Conservation (phyloP, 768 basidiomycete species). For the Phylloporus arenicola region DNA sequence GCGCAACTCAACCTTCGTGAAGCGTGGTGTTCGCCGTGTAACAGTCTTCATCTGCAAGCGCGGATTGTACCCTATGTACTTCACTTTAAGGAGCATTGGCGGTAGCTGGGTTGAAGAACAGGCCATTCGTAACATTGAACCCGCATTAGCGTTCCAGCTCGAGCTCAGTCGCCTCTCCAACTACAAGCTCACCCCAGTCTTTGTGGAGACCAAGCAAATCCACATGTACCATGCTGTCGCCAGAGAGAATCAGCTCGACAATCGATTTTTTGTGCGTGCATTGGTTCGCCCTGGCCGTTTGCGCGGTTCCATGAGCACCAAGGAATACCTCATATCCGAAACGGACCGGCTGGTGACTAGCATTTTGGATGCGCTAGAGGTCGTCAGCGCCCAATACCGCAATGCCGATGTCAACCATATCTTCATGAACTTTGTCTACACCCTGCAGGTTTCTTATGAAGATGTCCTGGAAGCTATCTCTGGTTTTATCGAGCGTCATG, state of each 20-base stretch:
- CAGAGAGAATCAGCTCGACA: conserved; percentile 95
- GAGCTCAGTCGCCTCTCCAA: conserved; percentile 94
- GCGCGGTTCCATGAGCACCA: conserved; percentile 85
- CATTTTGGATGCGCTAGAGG: conserved; percentile 91
- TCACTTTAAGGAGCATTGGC: conserved; percentile 74
- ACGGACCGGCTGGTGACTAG: conserved; percentile 93
- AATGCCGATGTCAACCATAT: conserved; percentile 98
- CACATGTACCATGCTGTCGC: conserved; percentile 97
- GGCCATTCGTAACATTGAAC: conserved; percentile 97
- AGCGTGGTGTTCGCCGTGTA: conserved; percentile 85
- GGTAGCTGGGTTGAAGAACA: conserved; percentile 88
- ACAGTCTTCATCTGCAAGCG: conserved; percentile 89
- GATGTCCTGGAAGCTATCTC: conserved; percentile 95
- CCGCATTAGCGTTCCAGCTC: conserved; percentile 95
- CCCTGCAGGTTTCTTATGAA: conserved; percentile 90
- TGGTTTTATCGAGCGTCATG: conserved; percentile 99
- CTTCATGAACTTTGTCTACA: conserved; percentile 99
- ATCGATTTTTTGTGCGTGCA: conserved; percentile 95
- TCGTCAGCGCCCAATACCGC: conserved; percentile 83
- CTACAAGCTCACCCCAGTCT: conserved; percentile 94
- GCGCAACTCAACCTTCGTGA: conserved; percentile 52
- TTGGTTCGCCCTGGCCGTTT: conserved; percentile 94
- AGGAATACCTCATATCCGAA: conserved; percentile 98
- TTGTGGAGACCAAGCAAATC: conserved; percentile 95
- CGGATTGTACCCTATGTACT: conserved; percentile 91